Evolutionary conservation across 805 yeast species (phyloP).

Genomic region (Saccharomycopsis vini): DNA sequence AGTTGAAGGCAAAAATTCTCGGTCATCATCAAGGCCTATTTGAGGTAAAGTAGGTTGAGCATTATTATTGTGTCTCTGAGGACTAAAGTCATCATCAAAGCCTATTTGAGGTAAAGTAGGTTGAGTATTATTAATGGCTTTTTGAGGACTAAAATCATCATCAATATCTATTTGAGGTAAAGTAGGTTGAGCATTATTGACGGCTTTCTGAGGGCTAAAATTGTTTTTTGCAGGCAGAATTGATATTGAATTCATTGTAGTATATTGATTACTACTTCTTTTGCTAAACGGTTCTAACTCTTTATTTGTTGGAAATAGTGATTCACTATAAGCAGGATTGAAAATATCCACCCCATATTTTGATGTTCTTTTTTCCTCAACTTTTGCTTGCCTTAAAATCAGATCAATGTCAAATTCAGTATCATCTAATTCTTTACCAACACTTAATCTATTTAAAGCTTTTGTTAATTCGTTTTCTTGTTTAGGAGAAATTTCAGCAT

Average conservation of each 20-base stretch:
- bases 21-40: conserved; percentile 14
- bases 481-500: conserved; percentile 23
- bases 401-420: conserved; percentile 13
- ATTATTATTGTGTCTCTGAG: no score
- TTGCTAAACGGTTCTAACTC: neutral
- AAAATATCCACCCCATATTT: conserved; percentile 18
- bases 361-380: conserved; percentile 5
- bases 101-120: conserved; percentile 15
- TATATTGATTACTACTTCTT: neutral
- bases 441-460: conserved; percentile 4
- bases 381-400: conserved; percentile 12
- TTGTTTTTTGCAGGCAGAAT: no score
- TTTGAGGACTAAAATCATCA: conserved; percentile 13
- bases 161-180: conserved; percentile 13
- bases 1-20: neutral
- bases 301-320: conserved; percentile 5
- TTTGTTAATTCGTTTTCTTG: neutral
- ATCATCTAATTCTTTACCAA: conserved; percentile 16
- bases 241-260: neutral
- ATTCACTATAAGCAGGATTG: conserved; percentile 18
- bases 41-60: conserved; percentile 13
- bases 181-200: conserved; percentile 9
- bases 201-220: no score
- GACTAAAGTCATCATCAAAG: conserved; percentile 13
- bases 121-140: conserved; percentile 1